Percentiles rank a stretch among this genome's conserved stretches.
These are phyloP conservation scores for Lepidium africanum DNA, from an alignment of 345 rosid species.

Conservation along the genomic window DNA sequence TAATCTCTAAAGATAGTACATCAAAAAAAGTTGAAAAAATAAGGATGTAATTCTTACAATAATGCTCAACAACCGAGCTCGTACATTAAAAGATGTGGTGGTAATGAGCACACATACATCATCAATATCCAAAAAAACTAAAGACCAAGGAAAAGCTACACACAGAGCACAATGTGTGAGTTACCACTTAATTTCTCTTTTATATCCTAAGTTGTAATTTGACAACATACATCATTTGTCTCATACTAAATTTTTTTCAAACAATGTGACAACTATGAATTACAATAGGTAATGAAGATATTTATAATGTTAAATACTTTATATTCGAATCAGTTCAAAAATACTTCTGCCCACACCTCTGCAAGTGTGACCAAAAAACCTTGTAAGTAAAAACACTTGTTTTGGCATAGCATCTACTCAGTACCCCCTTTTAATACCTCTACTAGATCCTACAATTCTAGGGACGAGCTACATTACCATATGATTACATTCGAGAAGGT, in stretches of 20 bases:
- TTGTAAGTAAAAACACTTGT: slow-evolving; percentile 35
- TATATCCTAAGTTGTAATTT: background rate
- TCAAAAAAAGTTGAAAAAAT: slow-evolving; percentile 35
- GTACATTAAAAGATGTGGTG: slow-evolving; percentile 61
- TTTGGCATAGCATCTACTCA: slow-evolving; percentile 4
- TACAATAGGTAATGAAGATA: background rate
- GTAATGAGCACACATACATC: slow-evolving; percentile 53
- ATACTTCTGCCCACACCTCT: slow-evolving; percentile 83
- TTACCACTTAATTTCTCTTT: background rate
- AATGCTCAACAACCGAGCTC: slow-evolving; percentile 44
- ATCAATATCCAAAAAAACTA: slow-evolving; percentile 52
- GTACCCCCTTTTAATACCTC: background rate
- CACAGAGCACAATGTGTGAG: slow-evolving; percentile 91
- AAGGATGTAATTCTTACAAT: slow-evolving; percentile 47
- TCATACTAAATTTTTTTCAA: background rate
- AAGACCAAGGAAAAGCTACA: slow-evolving; percentile 61
- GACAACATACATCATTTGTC: background rate
- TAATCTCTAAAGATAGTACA: slow-evolving; percentile 9
- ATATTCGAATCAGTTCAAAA: slow-evolving; percentile 70
- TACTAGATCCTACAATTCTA: slow-evolving; percentile 21
- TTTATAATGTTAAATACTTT: slow-evolving; percentile 46
- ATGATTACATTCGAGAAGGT: slow-evolving; percentile 96
- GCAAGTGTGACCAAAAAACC: slow-evolving; percentile 84
- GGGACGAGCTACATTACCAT: slow-evolving; percentile 92
- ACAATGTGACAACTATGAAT: slow-evolving; percentile 56